These are phyloP conservation scores for Nakazawaea molendinolei DNA, from an alignment of 805 yeast species.

Conservation along the genomic window DNA sequence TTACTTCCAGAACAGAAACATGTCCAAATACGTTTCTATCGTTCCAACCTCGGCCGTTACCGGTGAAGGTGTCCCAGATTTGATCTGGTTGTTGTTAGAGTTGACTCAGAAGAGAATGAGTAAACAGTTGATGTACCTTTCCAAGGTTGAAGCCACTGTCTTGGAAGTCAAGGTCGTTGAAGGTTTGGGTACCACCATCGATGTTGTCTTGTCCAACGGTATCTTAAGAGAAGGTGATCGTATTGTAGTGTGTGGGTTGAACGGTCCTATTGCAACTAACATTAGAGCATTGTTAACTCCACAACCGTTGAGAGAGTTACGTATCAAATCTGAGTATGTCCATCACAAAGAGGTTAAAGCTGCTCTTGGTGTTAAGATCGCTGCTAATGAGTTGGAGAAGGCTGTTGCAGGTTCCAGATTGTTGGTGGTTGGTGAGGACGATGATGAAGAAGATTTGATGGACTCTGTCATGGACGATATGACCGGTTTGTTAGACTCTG, in stretches of 20 bases:
- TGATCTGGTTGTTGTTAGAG: constrained; percentile 90
- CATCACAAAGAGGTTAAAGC: constrained; percentile 98
- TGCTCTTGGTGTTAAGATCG: constrained; percentile 97
- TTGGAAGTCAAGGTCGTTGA: constrained; percentile 97
- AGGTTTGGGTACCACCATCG: constrained; percentile 98
- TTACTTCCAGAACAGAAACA: constrained; percentile 90
- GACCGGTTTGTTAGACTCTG: constrained; percentile 89
- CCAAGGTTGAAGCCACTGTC: constrained; percentile 91
- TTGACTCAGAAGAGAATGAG: constrained; percentile 98
- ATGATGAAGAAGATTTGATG: constrained; percentile 95
- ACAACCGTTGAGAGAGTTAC: constrained; percentile 92
- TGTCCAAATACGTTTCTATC: constrained; percentile 89
- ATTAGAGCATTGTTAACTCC: constrained; percentile 96
- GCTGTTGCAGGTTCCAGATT: constrained; percentile 99
- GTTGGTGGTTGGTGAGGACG: constrained; percentile 92
- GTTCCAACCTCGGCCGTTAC: constrained; percentile 99
- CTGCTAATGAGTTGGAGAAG: constrained; percentile 95
- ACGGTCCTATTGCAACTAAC: constrained; percentile 96
- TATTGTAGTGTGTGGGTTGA: constrained; percentile 93
- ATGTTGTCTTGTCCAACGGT: constrained; percentile 97
- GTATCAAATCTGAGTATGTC: constrained; percentile 92
- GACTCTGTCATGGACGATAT: constrained; percentile 99
- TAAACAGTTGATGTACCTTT: constrained; percentile 92
- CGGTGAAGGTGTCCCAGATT: constrained; percentile 99
- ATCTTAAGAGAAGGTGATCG: constrained; percentile 91